Base-by-base conservation (phyloP, 2,329 filamentous ascomycete species). In the Sporothrix variecibatus region DNA sequence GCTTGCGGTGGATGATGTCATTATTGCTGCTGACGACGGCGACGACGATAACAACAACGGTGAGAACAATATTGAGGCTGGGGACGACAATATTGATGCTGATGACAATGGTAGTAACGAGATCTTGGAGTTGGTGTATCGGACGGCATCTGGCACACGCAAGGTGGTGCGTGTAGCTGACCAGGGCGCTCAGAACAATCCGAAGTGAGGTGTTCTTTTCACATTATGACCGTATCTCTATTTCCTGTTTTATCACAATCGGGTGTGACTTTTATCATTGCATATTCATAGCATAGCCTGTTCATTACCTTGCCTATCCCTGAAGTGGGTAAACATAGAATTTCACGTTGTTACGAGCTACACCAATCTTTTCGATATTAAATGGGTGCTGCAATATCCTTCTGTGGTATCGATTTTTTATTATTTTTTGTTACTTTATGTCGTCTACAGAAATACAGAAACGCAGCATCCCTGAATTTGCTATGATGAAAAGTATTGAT, bases 101-200 rank as follows among this genome's bases (percentile, higher is more conserved):
- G 34, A 53, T 26, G 72, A 73, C n/a, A 31, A 15, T 2, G 72
- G 58, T 31, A 72, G 71, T 53, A 70, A 70, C 53, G 70, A 68
- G 31, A 49, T 43, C 0, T 51, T 75, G 49, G 73, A 73, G 17
- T 71, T 77, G 12, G 76, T 76, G n/a, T 77, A 76, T 38, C 72
- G 76, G 20, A 76, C 76, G 20, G 76, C 76, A 3, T 75, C 76
- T 2, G 76, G 75, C 12, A 72, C 68, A 12, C 74, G 69, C 15
- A 72, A 64, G 28, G 72, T 75, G 0, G n/a, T 77, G 60, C 65
- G 60, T 0, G 28, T 75, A 43, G 56, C 69, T 7, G 51, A 56
- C 12, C n/a, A 46, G 17, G 38, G 11, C 8, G 12, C 56, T 0
- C 5, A 17, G 28, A 20, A 60, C 28, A 23, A 11, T 15, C 31